These are phyloP conservation scores for Bruguiera gymnorhiza DNA, from an alignment of 345 rosid genomes.

Conservation along the genomic window DNA sequence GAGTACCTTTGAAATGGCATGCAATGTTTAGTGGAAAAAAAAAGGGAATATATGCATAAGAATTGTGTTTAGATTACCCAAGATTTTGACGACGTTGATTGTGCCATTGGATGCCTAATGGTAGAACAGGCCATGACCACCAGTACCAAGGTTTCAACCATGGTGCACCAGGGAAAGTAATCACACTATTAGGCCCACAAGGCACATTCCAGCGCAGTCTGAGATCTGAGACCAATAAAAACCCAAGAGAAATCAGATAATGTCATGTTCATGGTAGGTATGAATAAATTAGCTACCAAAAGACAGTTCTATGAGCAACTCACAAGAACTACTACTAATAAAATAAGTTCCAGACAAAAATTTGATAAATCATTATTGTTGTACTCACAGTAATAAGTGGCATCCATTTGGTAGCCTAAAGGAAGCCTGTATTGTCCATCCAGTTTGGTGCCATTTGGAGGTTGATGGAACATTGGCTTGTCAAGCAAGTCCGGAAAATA, in stretches of 20 bases:
- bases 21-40: neutral
- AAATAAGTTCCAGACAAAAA: neutral
- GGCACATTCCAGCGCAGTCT: slow-evolving; percentile 86
- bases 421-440: slow-evolving; percentile 83
- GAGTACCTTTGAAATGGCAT: too few species aligned
- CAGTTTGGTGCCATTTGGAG: slow-evolving; percentile 48
- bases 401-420: slow-evolving; percentile 98
- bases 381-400: slow-evolving; percentile 79
- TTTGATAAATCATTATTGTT: neutral
- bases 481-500: slow-evolving; percentile 84
- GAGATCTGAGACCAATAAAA: slow-evolving; percentile 50
- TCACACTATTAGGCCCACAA: slow-evolving; percentile 90
- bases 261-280: neutral
- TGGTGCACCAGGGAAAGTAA: slow-evolving; percentile 91
- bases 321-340: neutral
- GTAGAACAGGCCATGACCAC: slow-evolving; percentile 99
- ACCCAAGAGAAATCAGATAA: neutral
- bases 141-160: slow-evolving; percentile 99
- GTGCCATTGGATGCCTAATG: slow-evolving; percentile 83
- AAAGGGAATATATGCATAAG: neutral
- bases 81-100: slow-evolving; percentile 64
- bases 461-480: slow-evolving; percentile 73
- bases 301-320: neutral
- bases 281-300: too few species aligned
- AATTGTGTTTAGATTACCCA: slow-evolving; percentile 38